Evolutionary conservation across 257 asterid species (phyloP), one percentile per base, ranked within the genome.

Genomic region (Solanum chiquidenum): DNA sequence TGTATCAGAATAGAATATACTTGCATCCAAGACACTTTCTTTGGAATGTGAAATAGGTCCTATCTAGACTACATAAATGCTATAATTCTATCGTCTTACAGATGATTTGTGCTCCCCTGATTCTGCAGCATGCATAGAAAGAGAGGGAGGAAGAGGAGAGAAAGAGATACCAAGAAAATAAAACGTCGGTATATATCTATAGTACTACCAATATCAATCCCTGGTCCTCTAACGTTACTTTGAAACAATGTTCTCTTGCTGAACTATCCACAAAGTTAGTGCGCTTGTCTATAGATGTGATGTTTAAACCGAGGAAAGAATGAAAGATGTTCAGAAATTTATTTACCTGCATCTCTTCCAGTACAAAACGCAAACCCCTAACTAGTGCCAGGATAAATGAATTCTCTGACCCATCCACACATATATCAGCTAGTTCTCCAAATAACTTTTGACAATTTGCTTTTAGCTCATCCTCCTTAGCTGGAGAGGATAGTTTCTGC

Each of bases 401-500:
- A 86, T 91, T 88, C 77, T 88, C 91, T 35, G 93, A 90, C 83
- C 88, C 90, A 44, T 86, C 92, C 87, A 85, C 85, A 87, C 93
- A 90, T 11, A 89, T 89, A 88, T 91, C 94, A 29, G 94, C 93
- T 79, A 97, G 89, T 73, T 95, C 97, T 90, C 86, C 90, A 93
- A 95, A 83, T 73, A 95, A 91, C 37, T 92, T 90, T 88, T 90
- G 92, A 86, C 94, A 94, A 60, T 90, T 90, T 52, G 87, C 91
- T 90, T 92, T 92, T 72, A 97, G 90, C 90, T 95, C 96, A 69
- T 91, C 93, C 89, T 92, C 95, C 74, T 91, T 88, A 64, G 96
- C 98, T 25, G 99, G 98, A 62, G 99, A 96, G 25, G 97, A 93
- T 42, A 97, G 98, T 90, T 93, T 95, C 91, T 92, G 93, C 87